These are phyloP conservation scores for Recurvomyces mirabilis DNA, from an alignment of 495 filamentous ascomycete genomes.

Conservation along the genomic window DNA sequence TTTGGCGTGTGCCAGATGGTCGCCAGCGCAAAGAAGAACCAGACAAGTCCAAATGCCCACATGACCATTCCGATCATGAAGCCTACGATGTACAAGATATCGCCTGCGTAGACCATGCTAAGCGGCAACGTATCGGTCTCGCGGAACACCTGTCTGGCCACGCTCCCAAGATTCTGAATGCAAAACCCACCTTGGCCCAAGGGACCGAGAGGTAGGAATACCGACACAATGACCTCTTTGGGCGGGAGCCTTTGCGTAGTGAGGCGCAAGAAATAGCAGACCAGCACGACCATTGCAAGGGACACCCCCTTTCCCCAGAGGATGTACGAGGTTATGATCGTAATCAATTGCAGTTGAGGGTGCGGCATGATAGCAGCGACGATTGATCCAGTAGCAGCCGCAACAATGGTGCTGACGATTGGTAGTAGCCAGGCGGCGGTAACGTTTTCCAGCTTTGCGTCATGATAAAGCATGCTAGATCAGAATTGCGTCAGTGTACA, in stretches of 20 bases:
- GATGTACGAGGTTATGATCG: slow-evolving; percentile 44
- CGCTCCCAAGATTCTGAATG: slow-evolving; percentile 46
- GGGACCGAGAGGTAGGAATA: slow-evolving; percentile 52
- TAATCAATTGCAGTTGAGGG: slow-evolving; percentile 43
- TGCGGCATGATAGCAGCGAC: slow-evolving; percentile 45
- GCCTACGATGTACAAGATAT: slow-evolving; percentile 44
- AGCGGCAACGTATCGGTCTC: slow-evolving; percentile 36
- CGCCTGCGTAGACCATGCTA: slow-evolving; percentile 29
- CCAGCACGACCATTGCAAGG: slow-evolving; percentile 43
- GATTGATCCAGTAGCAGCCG: slow-evolving; percentile 44
- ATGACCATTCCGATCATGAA: slow-evolving; percentile 42
- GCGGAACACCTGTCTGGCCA: slow-evolving; percentile 41
- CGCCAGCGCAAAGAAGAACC: slow-evolving; percentile 48
- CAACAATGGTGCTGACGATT: slow-evolving; percentile 48
- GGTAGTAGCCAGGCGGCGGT: slow-evolving; percentile 52
- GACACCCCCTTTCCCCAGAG: slow-evolving; percentile 51
- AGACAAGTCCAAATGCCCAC: slow-evolving; percentile 52
- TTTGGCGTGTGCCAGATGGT: slow-evolving; percentile 29
- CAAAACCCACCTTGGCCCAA: slow-evolving; percentile 47
- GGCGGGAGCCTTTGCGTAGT: slow-evolving; percentile 46
- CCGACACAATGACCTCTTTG: slow-evolving; percentile 47
- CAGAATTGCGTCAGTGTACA: background rate
- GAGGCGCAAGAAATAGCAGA: slow-evolving; percentile 51
- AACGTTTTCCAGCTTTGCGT: slow-evolving; percentile 36
- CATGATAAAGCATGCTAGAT: slow-evolving; percentile 28